Evolutionary conservation across 768 basidiomycete genomes (phyloP), one percentile per base, ranked within the genome.

Genomic region (Mycena albidolilacea): DNA sequence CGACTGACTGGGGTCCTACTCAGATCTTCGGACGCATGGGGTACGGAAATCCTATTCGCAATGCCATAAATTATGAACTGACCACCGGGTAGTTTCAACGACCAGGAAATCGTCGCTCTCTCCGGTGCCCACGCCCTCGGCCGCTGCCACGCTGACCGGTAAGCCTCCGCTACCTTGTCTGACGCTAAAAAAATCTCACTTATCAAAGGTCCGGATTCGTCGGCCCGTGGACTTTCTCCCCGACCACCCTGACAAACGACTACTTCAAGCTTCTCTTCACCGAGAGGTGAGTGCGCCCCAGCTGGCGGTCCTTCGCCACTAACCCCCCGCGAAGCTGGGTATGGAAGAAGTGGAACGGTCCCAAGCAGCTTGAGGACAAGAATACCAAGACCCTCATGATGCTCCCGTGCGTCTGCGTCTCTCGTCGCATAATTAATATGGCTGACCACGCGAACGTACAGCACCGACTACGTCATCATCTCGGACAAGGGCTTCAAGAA

Each of bases 91-190:
- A 87, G 87, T 65, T 97, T 98, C 88, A 93, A 96, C 80, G 97
- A 99, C 84, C 95, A 95, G 83, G 97, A 98, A 85, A 99, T 99
- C 62, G 97, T 98, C 72, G 95, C 96, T 67, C 93, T 98, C 76
- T 90, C 90, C 30, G 97, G 97, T 74, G 97, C 95, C 46, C 97
- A 99, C 80, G 97, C 96, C 70, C 91, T 99, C 57, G 97, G 98
- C 30, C 95, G 97, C 80, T 97, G 96, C 88, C 97, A 99, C 87
- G 70, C 86, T 69, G 89, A 95, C 82, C 90, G 95, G 89, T 90
- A 79, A 75, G 84, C n/a, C 62, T n/a, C 17, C 21, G 59, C n/a
- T 62, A 9, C n/a, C 7, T 23, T 44, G 3, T 44, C 3, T 8
- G 35, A 17, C 41, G 30, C 30, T 4, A 30, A 43, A 52, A 44